Conservation (phyloP, 2,329 filamentous ascomycete genomes). For the Talaromyces sp. region DNA sequence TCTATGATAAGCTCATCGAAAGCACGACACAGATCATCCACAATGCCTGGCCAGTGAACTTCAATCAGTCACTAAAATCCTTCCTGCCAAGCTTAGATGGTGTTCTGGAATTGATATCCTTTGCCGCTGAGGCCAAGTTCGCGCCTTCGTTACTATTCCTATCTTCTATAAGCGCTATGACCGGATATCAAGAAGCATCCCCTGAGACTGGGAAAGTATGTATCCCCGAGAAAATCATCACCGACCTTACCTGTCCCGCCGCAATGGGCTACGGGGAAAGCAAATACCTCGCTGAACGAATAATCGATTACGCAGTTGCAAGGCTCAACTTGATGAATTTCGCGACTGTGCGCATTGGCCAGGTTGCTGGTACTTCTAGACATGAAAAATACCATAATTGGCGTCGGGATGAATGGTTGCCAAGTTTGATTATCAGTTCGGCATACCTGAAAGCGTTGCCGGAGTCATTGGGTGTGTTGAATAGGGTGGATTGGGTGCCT, state of each 20-base stretch:
- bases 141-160: background rate
- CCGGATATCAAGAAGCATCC: background rate
- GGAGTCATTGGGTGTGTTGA: background rate
- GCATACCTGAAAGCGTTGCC: background rate
- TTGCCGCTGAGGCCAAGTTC: background rate
- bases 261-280: slow-evolving; percentile 8
- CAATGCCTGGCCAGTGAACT: slow-evolving; percentile 11
- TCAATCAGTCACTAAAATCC: slow-evolving; percentile 2
- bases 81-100: slow-evolving; percentile 2
- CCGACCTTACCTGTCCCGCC: background rate
- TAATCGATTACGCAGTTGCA: background rate
- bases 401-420: slow-evolving; percentile 6
- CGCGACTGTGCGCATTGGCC: background rate
- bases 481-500: background rate
- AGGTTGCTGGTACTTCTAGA: background rate
- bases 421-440: slow-evolving; percentile 6
- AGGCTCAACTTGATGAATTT: background rate
- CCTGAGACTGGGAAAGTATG: background rate
- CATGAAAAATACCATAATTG: background rate
- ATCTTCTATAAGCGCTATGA: slow-evolving; percentile 1
- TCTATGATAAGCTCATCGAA: background rate
- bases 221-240: slow-evolving; percentile 2
- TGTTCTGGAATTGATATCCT: background rate
- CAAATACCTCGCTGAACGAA: slow-evolving; percentile 8
- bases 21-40: slow-evolving; percentile 3